Conservation (phyloP, 2,329 filamentous ascomycete species). For the Cercospora beticola region DNA sequence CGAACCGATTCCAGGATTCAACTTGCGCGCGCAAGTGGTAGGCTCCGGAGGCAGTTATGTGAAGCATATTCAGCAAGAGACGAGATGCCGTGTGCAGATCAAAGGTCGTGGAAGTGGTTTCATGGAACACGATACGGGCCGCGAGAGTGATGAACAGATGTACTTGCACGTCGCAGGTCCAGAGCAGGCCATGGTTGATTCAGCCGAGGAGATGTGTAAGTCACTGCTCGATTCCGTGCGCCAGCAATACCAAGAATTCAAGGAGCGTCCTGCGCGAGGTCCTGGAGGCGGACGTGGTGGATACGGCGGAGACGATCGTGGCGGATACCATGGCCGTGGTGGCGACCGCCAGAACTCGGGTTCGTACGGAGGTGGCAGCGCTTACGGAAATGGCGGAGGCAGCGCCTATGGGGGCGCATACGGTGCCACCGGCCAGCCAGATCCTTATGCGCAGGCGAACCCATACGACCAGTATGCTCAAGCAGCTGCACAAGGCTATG, state of each 20-base stretch:
- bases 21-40: conserved; percentile 92
- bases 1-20: conserved; percentile 91
- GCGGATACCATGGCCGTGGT: conserved; percentile 39
- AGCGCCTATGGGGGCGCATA: conserved; percentile 29
- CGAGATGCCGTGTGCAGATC: conserved; percentile 93
- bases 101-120: conserved; percentile 96
- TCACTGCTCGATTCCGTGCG: conserved; percentile 84
- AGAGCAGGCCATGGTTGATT: conserved; percentile 79
- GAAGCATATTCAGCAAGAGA: conserved; percentile 96
- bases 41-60: conserved; percentile 93
- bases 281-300: conserved; percentile 39
- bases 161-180: conserved; percentile 93
- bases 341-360: conserved; percentile 38
- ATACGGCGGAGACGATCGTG: conserved; percentile 41
- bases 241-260: conserved; percentile 85
- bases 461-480: conserved; percentile 16
- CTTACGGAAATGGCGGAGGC: conserved; percentile 34
- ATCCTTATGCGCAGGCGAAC: conserved; percentile 3
- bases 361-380: conserved; percentile 40
- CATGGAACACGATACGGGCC: conserved; percentile 81
- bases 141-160: conserved; percentile 93
- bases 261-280: conserved; percentile 59
- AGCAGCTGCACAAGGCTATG: conserved; percentile 21
- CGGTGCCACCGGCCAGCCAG: conserved; percentile 16
- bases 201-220: conserved; percentile 83